Conservation (phyloP, 2,329 filamentous ascomycete genomes). For the Hawksworthiomyces lignivorus region DNA sequence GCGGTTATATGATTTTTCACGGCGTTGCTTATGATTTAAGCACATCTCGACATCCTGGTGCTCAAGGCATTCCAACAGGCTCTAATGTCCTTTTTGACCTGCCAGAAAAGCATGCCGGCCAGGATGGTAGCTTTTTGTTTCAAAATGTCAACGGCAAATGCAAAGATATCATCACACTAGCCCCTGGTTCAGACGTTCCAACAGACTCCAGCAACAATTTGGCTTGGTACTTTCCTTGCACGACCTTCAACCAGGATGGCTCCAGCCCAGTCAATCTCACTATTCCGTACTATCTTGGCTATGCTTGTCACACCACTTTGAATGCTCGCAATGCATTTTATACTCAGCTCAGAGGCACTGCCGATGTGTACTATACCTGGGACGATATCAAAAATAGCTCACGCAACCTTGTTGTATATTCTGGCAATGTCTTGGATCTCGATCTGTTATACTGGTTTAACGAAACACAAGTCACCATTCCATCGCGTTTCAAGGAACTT, state of each 20-base stretch:
- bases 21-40: conserved; percentile 82
- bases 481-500: conserved; percentile 71
- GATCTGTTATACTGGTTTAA: conserved; percentile 90
- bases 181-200: conserved; percentile 67
- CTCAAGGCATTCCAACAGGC: conserved; percentile 63
- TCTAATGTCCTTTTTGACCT: conserved; percentile 84
- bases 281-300: conserved; percentile 70
- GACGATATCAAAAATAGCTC: conserved; percentile 82
- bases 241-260: conserved; percentile 86
- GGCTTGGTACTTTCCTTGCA: conserved; percentile 97
- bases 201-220: conserved; percentile 65
- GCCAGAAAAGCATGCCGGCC: conserved; percentile 72
- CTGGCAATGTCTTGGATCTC: conserved; percentile 85
- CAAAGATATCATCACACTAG: conserved; percentile 76
- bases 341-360: conserved; percentile 53
- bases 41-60: conserved; percentile 68
- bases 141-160: conserved; percentile 97
- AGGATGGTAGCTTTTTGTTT: conserved; percentile 94
- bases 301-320: conserved; percentile 76
- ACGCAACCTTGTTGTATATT: conserved; percentile 90
- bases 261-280: conserved; percentile 70
- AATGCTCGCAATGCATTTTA: conserved; percentile 70
- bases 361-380: conserved; percentile 96
- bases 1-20: conserved; percentile 93
- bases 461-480: conserved; percentile 65